Conservation (phyloP, 2,329 filamentous ascomycete genomes). For the Gliomastix tumulicola region DNA sequence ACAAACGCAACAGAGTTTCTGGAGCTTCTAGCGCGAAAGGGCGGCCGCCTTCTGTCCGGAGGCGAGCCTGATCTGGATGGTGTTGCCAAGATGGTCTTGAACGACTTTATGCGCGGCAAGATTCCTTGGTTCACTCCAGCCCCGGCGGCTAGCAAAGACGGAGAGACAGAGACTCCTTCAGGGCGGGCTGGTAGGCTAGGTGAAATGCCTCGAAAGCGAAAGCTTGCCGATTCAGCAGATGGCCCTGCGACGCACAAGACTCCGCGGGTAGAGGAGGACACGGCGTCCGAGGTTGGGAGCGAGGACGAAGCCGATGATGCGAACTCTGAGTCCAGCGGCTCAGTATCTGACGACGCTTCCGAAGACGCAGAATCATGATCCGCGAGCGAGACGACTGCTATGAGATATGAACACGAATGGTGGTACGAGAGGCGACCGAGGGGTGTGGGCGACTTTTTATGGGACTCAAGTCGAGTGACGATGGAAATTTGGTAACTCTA, state of each 20-base stretch:
- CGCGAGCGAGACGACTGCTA: too few species aligned
- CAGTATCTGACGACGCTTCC: conserved; percentile 25
- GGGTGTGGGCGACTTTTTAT: too few species aligned
- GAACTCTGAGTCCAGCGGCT: too few species aligned
- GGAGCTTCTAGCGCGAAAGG: conserved; percentile 79
- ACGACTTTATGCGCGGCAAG: conserved; percentile 91
- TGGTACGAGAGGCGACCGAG: too few species aligned
- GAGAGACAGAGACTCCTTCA: conserved; percentile 38
- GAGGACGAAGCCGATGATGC: conserved; percentile 43
- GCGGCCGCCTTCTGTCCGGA: conserved; percentile 77
- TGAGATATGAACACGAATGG: too few species aligned
- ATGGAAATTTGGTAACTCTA: too few species aligned
- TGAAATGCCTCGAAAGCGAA: conserved; percentile 81
- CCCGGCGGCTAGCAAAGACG: conserved; percentile 50
- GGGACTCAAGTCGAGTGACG: too few species aligned
- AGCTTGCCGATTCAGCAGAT: conserved; percentile 19
- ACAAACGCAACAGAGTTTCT: conserved; percentile 74
- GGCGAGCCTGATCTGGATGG: conserved; percentile 95
- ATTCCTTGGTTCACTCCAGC: conserved; percentile 93
- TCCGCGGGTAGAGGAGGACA: too few species aligned
- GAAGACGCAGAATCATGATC: conserved; percentile 19
- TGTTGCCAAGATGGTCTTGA: conserved; percentile 93
- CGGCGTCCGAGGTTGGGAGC: too few species aligned
- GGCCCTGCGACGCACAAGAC: too few species aligned
- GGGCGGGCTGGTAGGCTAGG: conserved; percentile 73